Conservation (phyloP, 2,329 filamentous ascomycete genomes). For the Fusarium scirpi region DNA sequence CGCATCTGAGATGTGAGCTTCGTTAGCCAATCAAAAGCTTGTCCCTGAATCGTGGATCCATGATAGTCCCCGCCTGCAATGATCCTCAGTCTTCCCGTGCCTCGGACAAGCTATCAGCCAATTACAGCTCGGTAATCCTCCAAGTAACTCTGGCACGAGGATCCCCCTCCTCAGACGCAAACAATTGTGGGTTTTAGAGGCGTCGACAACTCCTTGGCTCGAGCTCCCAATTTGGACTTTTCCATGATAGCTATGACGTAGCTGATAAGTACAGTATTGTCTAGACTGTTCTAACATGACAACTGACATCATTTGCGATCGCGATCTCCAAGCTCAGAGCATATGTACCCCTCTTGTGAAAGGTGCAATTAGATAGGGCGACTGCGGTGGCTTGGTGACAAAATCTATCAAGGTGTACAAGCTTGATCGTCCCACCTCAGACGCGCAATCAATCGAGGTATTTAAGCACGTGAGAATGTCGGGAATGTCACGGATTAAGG, state of each 20-base stretch:
- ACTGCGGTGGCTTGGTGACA: neutral
- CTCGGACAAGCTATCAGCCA: slow-evolving; percentile 18
- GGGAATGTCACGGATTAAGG: slow-evolving; percentile 26
- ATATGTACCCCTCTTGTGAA: neutral
- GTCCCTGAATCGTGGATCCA: slow-evolving; percentile 24
- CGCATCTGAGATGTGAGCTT: slow-evolving; percentile 1
- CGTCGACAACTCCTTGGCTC: slow-evolving; percentile 24
- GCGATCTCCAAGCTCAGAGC: slow-evolving; percentile 8
- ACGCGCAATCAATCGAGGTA: neutral
- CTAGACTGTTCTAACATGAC: neutral
- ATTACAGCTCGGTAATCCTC: slow-evolving; percentile 4
- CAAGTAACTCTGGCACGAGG: slow-evolving; percentile 10
- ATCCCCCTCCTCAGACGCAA: slow-evolving; percentile 26
- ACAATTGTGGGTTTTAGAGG: slow-evolving; percentile 17
- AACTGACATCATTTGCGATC: slow-evolving; percentile 37
- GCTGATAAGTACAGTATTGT: slow-evolving; percentile 2
- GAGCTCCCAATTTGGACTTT: slow-evolving; percentile 21
- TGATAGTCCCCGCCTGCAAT: slow-evolving; percentile 23
- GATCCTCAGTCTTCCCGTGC: slow-evolving; percentile 39
- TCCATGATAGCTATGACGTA: slow-evolving; percentile 35
- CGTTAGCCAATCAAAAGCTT: slow-evolving; percentile 19
- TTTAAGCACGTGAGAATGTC: slow-evolving; percentile 12
- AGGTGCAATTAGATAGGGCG: slow-evolving; percentile 19
- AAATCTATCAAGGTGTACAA: slow-evolving; percentile 21
- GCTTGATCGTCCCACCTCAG: neutral